A percentile compares a stretch with the other conserved stretches of the same genome.
These are phyloP conservation scores for Friedmanniomyces endolithicus DNA, from an alignment of 495 filamentous ascomycete genomes.

Conservation along the genomic window DNA sequence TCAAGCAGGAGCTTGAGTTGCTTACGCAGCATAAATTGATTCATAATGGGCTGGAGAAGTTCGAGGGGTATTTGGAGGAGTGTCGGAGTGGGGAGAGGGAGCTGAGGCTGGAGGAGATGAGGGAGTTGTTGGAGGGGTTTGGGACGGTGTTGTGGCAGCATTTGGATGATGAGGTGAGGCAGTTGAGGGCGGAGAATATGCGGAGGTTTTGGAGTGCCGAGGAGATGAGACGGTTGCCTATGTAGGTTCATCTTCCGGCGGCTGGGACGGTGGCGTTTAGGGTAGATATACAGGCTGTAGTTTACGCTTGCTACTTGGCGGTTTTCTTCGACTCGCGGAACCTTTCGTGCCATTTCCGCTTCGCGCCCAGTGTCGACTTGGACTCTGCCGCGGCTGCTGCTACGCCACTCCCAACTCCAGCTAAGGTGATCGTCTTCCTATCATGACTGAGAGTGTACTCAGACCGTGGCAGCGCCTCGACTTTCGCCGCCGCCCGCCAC, in stretches of 20 bases:
- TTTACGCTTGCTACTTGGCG: background rate
- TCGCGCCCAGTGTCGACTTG: constrained; percentile 34
- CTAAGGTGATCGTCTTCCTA: constrained; percentile 15
- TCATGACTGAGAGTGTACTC: constrained; percentile 7
- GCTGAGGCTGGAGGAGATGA: constrained; percentile 54
- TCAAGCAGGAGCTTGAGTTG: constrained; percentile 51
- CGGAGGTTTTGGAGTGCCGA: constrained; percentile 64
- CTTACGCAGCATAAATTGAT: constrained; percentile 71
- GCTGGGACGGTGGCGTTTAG: no score
- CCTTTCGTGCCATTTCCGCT: constrained; percentile 76
- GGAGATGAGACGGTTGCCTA: constrained; percentile 59
- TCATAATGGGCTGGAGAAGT: constrained; percentile 63
- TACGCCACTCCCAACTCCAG: background rate
- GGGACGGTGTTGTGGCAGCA: constrained; percentile 34
- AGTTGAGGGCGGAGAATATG: constrained; percentile 63
- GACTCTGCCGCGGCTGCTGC: constrained; percentile 12
- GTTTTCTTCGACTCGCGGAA: constrained; percentile 36
- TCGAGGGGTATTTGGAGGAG: constrained; percentile 53
- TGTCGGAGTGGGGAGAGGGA: constrained; percentile 56
- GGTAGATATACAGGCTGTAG: background rate
- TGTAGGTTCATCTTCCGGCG: no score
- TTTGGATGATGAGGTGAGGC: constrained; percentile 32
- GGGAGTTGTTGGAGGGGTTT: constrained; percentile 54
- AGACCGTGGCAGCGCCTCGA: constrained; percentile 35
- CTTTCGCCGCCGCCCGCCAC: constrained; percentile 41